Evolutionary conservation across 2,329 filamentous ascomycete genomes (phyloP), one percentile per base, ranked within the genome.

Genomic region (Cladosporium velox): DNA sequence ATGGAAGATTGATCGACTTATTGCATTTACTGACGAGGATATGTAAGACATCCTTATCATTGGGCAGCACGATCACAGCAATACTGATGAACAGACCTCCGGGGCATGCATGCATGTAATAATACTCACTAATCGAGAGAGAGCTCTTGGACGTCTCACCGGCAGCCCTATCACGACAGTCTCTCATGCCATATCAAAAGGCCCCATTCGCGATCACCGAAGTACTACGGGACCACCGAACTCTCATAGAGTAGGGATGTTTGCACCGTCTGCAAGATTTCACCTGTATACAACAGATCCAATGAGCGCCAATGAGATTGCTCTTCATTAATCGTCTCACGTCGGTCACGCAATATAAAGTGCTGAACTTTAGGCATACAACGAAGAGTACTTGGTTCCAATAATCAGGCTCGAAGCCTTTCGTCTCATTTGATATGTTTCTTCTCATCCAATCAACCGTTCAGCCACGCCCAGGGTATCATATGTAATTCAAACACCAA

Each of bases 401-500:
- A n/a, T n/a, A n/a, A n/a, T n/a, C n/a, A n/a, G n/a, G n/a, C n/a
- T n/a, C n/a, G n/a, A n/a, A n/a, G n/a, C n/a, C n/a, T n/a, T n/a
- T n/a, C 41, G 8, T 21, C 8, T 47, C n/a, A 12, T 47, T 21
- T 11, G n/a, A 47, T 47, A 47, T 47, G n/a, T 21, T 12, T 47
- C 41, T 47, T 21, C n/a, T 47, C 30, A 34, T 54, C 49, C 28
- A 21, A 34, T 34, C 54, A 7, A 32, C 30, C 8, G 4, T 32
- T 32, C 30, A 32, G 30, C 30, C 30, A 32, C 30, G 30, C 30
- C 30, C 30, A 32, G 30, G 30, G 30, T 32, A 32, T 64, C 61
- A 64, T 64, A 57, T 55, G 10, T n/a, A 32, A 47, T 8, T 26
- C 47, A 57, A 62, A 26, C n/a, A 64, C 21, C 55, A 64, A 32